Base-by-base conservation (phyloP, 106 monocot species). In the Acanthochlamys bracteata region DNA sequence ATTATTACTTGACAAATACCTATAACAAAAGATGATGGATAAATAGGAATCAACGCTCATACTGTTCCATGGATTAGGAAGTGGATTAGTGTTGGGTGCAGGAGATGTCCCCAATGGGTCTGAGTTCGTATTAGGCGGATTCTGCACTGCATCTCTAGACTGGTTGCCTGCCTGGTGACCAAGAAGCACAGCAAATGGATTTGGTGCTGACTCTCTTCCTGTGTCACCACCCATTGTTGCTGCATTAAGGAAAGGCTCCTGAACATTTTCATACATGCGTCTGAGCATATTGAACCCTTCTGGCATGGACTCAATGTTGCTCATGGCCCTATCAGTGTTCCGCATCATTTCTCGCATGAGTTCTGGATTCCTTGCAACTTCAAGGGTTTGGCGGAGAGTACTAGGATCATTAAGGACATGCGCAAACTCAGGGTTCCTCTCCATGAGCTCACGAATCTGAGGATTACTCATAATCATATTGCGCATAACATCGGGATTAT, bases 331-430 rank as follows among this genome's bases (percentile, higher is more conserved):
- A 60, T 95, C 95, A 15, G 95, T 95, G 73, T 95, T 95, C 11
- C 95, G 74, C 95, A 95, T 95, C 84, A 95, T 86, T 69, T 95
- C 95, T 57, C 95, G 82, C 95, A 95, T 95, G 12, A 95, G 79
- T 71, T 95, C 95, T 25, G 95, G 95, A 69, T 95, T 95, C 53
- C 95, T 84, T 52, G 87, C 83, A 24, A 84, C 90, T 76, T 95
- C 95, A n/a, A 95, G 47, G 53, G 90, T 90, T 66, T 95, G 95
- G 19, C 90, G 76, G 0, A 95, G 75, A 27, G 79, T 87, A 73
- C 73, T 80, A 15, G 95, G 90, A 60, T 95, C 90, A 71, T 95
- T 95, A 53, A 95, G 82, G 22, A 95, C 72, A 66, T 95, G 95
- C 15, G 86, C 95, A 69, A 95, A 74, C 71, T 95, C 95, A 53